phyloP scores from a whole-genome alignment of 148 eudicot species.

The Camellia lanceoleosa region DNA sequence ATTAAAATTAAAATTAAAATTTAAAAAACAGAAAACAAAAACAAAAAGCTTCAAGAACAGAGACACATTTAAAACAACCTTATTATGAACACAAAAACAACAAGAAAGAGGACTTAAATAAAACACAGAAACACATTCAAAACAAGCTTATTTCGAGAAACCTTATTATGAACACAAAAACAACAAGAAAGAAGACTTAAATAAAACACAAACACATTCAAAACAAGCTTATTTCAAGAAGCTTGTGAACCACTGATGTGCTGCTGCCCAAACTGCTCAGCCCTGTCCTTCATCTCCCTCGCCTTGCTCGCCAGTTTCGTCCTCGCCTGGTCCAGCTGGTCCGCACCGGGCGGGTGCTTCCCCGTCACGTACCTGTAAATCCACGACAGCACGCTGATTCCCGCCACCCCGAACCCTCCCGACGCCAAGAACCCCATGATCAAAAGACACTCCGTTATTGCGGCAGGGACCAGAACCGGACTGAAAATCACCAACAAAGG shows the following conservation, averaged over 20 bases:
- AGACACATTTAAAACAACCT: too few species aligned
- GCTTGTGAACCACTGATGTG: slow-evolving; percentile 7
- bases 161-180: too few species aligned
- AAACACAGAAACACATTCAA: too few species aligned
- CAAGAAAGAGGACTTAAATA: too few species aligned
- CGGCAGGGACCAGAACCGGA: slow-evolving; percentile 43
- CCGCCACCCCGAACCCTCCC: slow-evolving; percentile 40
- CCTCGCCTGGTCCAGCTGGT: slow-evolving; percentile 34
- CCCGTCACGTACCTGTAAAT: slow-evolving; percentile 42
- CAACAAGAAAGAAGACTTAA: too few species aligned
- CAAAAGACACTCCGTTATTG: slow-evolving; percentile 22
- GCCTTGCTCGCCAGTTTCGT: slow-evolving; percentile 38
- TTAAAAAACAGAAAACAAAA: too few species aligned
- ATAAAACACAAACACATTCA: too few species aligned
- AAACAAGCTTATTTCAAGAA: neutral
- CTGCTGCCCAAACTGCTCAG: slow-evolving; percentile 28
- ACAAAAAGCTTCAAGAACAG: too few species aligned
- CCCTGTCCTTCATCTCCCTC: slow-evolving; percentile 34
- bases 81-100: too few species aligned
- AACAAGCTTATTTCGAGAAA: too few species aligned
- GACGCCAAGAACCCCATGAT: slow-evolving; percentile 30
- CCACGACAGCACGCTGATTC: slow-evolving; percentile 37
- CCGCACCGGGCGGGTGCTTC: slow-evolving; percentile 34
- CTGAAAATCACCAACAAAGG: slow-evolving; percentile 44
- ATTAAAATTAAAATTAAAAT: too few species aligned